Conservation (phyloP, 2,329 filamentous ascomycete genomes). For the Fusarium humuli region DNA sequence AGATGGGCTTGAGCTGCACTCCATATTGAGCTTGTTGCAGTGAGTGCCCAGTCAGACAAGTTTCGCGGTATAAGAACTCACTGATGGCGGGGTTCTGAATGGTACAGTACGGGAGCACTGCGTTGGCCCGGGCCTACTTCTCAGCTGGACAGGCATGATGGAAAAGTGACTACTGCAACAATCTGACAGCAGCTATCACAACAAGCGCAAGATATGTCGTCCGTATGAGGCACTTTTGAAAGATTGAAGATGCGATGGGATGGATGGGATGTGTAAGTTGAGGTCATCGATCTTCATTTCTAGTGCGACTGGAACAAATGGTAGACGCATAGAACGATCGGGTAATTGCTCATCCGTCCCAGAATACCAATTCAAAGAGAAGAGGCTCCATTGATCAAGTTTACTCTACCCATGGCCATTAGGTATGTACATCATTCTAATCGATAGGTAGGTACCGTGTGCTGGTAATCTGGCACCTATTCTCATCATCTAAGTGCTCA, state of each 20-base stretch:
- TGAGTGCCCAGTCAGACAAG: slow-evolving; percentile 1
- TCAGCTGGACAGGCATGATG: slow-evolving; percentile 25
- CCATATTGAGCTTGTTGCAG: slow-evolving; percentile 5
- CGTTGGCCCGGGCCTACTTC: neutral
- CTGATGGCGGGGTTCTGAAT: slow-evolving; percentile 27
- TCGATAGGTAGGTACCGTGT: neutral
- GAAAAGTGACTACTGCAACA: neutral
- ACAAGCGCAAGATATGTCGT: accelerated
- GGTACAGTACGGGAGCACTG: slow-evolving; percentile 5
- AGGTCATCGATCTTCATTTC: neutral
- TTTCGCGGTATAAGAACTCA: slow-evolving; percentile 4
- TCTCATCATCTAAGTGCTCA: neutral
- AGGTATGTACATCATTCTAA: neutral
- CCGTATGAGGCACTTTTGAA: neutral
- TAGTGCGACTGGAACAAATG: neutral
- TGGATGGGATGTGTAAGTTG: neutral
- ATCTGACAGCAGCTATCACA: neutral
- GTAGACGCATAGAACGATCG: neutral
- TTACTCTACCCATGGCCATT: neutral
- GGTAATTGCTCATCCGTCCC: neutral
- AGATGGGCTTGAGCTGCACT: neutral
- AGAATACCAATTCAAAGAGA: neutral
- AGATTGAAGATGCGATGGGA: neutral
- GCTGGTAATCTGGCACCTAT: too few species aligned
- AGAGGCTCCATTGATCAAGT: too few species aligned